These are phyloP conservation scores for Pichia paraexigua DNA, from an alignment of 805 yeast species.

Conservation along the genomic window DNA sequence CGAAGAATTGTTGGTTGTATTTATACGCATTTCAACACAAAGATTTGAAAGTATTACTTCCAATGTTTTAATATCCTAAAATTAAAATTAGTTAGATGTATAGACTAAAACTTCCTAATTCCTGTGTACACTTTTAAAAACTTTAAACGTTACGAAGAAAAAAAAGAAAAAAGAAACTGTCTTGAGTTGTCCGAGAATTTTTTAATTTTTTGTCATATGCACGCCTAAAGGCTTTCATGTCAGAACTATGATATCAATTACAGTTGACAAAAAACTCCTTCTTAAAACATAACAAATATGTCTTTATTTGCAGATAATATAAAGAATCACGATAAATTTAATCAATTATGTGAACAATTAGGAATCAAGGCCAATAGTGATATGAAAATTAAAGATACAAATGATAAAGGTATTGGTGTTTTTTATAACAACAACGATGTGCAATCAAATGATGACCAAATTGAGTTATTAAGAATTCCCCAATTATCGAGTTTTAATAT, in stretches of 20 bases:
- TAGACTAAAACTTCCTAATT: background rate
- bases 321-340: background rate
- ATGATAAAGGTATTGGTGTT: constrained; percentile 29
- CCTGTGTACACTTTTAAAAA: background rate
- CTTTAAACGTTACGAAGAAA: background rate
- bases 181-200: no score
- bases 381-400: constrained; percentile 13
- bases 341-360: constrained; percentile 11
- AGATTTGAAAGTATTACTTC: constrained; percentile 72
- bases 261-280: no score
- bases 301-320: constrained; percentile 3
- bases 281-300: background rate
- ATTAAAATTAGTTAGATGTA: background rate
- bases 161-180: background rate
- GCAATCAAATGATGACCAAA: constrained; percentile 2
- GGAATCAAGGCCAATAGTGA: constrained; percentile 7
- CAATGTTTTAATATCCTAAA: constrained; percentile 48
- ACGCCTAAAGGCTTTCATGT: no score
- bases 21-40: constrained; percentile 55
- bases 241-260: no score
- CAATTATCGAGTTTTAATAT: constrained; percentile 26
- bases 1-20: constrained; percentile 55
- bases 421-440: constrained; percentile 16
- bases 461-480: constrained; percentile 36
- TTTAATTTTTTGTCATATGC: no score